phyloP scores from a whole-genome alignment of 805 yeast genomes.

The Ogataea corticis region DNA sequence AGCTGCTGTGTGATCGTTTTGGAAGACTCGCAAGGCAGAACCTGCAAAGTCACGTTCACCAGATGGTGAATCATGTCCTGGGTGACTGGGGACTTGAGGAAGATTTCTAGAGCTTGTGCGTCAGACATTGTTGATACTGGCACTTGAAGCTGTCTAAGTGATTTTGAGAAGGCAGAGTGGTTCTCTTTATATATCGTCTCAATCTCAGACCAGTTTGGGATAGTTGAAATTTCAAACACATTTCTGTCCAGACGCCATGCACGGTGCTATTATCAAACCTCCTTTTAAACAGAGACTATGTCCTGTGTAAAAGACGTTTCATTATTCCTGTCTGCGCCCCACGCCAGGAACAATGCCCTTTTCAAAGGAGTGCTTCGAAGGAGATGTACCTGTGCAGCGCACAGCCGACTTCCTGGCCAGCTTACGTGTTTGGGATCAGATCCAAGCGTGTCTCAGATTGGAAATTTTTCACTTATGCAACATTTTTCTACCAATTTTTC shows the following conservation, averaged over 20 bases:
- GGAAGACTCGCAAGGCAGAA: constrained; percentile 57
- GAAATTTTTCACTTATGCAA: background rate
- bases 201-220: constrained; percentile 1
- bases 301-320: constrained; percentile 1
- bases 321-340: constrained; percentile 7
- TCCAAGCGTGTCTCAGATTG: constrained; percentile 9
- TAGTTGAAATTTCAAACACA: constrained; percentile 4
- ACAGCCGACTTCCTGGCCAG: constrained; percentile 1
- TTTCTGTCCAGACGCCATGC: constrained; percentile 5
- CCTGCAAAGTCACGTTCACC: constrained; percentile 65
- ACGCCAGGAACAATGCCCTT: background rate
- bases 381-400: constrained; percentile 4
- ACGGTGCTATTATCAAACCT: constrained; percentile 2
- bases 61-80: constrained; percentile 73
- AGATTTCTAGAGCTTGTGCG: constrained; percentile 56
- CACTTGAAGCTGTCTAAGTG: background rate
- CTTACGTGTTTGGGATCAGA: constrained; percentile 3
- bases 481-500: background rate
- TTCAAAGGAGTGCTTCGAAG: constrained; percentile 8
- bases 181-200: constrained; percentile 1
- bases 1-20: constrained; percentile 36
- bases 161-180: background rate
- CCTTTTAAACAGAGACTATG: constrained; percentile 3
- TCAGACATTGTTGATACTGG: constrained; percentile 39
- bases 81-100: constrained; percentile 66